phyloP scores from a whole-genome alignment of 768 basidiomycete genomes.

The Boletus vinaceobasis region DNA sequence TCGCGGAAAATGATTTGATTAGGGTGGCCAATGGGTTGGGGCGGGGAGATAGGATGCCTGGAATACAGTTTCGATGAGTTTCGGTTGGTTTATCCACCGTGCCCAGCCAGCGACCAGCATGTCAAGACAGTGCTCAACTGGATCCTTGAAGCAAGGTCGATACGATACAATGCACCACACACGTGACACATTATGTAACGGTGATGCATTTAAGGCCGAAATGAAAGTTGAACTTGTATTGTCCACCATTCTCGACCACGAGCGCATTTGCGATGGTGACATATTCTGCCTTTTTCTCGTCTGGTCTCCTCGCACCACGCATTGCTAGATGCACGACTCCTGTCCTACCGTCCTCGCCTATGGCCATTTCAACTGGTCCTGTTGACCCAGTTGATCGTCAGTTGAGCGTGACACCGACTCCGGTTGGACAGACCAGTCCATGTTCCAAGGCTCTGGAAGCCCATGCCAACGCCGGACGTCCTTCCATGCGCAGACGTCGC shows the following conservation, averaged over 20 bases:
- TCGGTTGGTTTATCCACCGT: too few species aligned
- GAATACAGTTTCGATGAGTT: too few species aligned
- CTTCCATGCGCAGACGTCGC: conserved; percentile 56
- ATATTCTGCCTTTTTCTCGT: conserved; percentile 70
- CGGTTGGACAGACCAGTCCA: conserved; percentile 22
- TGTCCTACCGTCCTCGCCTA: conserved; percentile 24
- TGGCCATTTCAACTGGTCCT: conserved; percentile 15
- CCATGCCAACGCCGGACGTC: conserved; percentile 26
- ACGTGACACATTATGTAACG: conserved; percentile 25
- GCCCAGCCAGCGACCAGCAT: too few species aligned
- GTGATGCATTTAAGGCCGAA: conserved; percentile 9
- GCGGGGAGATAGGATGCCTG: too few species aligned
- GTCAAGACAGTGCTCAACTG: too few species aligned
- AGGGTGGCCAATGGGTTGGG: too few species aligned
- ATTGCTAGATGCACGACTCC: conserved; percentile 25
- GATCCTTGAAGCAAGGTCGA: too few species aligned
- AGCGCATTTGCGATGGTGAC: conserved; percentile 32
- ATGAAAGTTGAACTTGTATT: conserved; percentile 17
- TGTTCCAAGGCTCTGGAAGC: conserved; percentile 22
- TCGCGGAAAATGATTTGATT: too few species aligned
- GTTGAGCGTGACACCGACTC: conserved; percentile 37
- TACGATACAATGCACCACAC: background rate
- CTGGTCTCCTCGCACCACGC: conserved; percentile 59
- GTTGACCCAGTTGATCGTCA: conserved; percentile 36
- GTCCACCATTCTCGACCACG: background rate